Conservation (phyloP, 2,329 filamentous ascomycete species). For the Fusarium albosuccineum region DNA sequence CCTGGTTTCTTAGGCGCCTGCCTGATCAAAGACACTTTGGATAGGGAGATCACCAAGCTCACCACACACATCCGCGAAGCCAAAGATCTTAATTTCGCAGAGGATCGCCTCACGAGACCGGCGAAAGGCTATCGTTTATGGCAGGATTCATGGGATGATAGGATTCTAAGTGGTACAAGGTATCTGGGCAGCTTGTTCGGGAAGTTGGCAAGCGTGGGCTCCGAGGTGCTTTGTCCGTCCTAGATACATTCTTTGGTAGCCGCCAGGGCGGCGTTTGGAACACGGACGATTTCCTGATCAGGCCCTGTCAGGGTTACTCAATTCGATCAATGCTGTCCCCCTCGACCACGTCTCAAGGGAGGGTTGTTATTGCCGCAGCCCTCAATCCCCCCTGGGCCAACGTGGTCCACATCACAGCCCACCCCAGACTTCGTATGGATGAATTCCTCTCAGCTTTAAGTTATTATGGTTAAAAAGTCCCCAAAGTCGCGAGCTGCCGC, state of each 20-base stretch:
- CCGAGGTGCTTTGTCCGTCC: constrained; percentile 83
- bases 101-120: constrained; percentile 75
- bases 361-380: constrained; percentile 78
- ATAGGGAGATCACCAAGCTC: constrained; percentile 55
- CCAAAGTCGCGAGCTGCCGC: constrained; percentile 65
- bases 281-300: constrained; percentile 90
- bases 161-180: constrained; percentile 60
- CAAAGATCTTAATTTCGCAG: constrained; percentile 70
- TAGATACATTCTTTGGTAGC: constrained; percentile 85
- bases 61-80: constrained; percentile 80
- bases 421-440: constrained; percentile 83
- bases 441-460: constrained; percentile 78
- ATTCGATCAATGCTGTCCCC: constrained; percentile 90
- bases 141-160: constrained; percentile 74
- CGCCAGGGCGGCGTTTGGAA: constrained; percentile 76
- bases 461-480: constrained; percentile 79
- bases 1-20: constrained; percentile 86
- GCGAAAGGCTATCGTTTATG: constrained; percentile 85
- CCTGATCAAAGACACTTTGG: constrained; percentile 80
- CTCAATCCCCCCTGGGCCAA: constrained; percentile 69
- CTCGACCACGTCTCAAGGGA: constrained; percentile 84
- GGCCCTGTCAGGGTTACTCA: constrained; percentile 88
- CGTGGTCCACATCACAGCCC: constrained; percentile 83
- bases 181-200: constrained; percentile 73
- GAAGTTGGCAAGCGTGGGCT: constrained; percentile 85